phyloP scores from a whole-genome alignment of 2,329 filamentous ascomycete genomes.

The Aspergillaceae sp. region DNA sequence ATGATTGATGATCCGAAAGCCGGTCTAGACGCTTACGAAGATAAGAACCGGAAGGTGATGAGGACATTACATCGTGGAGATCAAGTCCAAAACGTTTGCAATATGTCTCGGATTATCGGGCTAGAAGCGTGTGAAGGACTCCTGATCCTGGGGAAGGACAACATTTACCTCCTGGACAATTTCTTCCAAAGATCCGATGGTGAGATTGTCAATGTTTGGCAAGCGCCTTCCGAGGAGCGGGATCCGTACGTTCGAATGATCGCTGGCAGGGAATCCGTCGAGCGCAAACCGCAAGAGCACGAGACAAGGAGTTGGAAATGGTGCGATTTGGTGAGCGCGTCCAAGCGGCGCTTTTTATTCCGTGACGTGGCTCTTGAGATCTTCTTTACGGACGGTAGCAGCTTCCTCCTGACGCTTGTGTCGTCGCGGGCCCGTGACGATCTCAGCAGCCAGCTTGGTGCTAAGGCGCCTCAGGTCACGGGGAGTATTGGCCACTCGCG shows the following conservation, averaged over 20 bases:
- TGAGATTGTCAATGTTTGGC: conserved; percentile 93
- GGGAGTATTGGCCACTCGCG: conserved; percentile 61
- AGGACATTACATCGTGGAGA: conserved; percentile 83
- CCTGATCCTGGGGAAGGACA: conserved; percentile 83
- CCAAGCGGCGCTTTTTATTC: conserved; percentile 89
- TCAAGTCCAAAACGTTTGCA: conserved; percentile 86
- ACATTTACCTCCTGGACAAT: conserved; percentile 89
- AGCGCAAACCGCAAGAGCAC: conserved; percentile 57
- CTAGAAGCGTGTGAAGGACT: conserved; percentile 90
- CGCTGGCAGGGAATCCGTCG: conserved; percentile 61
- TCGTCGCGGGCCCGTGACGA: conserved; percentile 67
- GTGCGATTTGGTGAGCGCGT: conserved; percentile 89
- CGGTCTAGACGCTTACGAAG: conserved; percentile 77
- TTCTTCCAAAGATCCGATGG: conserved; percentile 92
- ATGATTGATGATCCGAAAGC: conserved; percentile 89
- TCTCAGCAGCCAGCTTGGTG: conserved; percentile 64
- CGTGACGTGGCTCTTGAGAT: conserved; percentile 93
- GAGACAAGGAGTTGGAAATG: conserved; percentile 87
- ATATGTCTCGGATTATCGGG: conserved; percentile 87
- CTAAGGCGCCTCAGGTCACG: conserved; percentile 71
- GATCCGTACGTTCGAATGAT: conserved; percentile 95
- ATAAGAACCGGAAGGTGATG: conserved; percentile 98
- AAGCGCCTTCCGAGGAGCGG: conserved; percentile 83
- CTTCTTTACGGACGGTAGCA: conserved; percentile 94
- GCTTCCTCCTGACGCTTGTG: conserved; percentile 82